A percentile compares a stretch with the other conserved stretches of the same genome.
Conservation (phyloP, 108 stramenopile genomes). For the Cyclotella baltica region DNA sequence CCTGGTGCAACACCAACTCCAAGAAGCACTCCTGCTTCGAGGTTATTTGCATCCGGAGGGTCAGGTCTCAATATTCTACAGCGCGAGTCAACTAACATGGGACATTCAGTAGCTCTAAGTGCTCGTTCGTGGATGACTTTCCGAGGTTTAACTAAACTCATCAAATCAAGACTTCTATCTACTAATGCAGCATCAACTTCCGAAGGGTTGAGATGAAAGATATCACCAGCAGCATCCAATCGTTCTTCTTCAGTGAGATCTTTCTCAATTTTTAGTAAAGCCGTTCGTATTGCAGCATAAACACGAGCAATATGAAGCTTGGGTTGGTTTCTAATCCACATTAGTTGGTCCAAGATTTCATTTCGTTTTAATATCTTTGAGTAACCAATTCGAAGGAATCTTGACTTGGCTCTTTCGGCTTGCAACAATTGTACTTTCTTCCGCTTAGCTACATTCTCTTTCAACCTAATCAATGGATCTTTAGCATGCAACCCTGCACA, state of each 20-base stretch:
- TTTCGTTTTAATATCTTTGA: conserved; percentile 26
- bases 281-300: conserved; percentile 15
- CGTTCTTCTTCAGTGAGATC: conserved; percentile 21
- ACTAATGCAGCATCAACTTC: conserved; percentile 27
- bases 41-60: not conserved
- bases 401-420: conserved; percentile 18
- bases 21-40: conserved; percentile 12
- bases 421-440: conserved; percentile 20
- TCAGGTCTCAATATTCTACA: conserved; percentile 40
- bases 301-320: conserved; percentile 20
- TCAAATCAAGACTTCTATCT: conserved; percentile 20
- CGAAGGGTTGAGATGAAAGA: conserved; percentile 28
- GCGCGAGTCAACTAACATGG: conserved; percentile 35
- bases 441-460: conserved; percentile 21
- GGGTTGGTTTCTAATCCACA: conserved; percentile 42
- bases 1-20: conserved; percentile 36
- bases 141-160: conserved; percentile 21
- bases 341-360: conserved; percentile 19
- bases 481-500: conserved; percentile 19
- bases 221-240: conserved; percentile 22
- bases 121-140: conserved; percentile 28
- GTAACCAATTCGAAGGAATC: conserved; percentile 1
- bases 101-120: conserved; percentile 27
- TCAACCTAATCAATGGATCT: conserved; percentile 27
- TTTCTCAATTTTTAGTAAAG: conserved; percentile 14